Conservation (phyloP, 257 asterid genomes). For the Jaltomata sinuosa region DNA sequence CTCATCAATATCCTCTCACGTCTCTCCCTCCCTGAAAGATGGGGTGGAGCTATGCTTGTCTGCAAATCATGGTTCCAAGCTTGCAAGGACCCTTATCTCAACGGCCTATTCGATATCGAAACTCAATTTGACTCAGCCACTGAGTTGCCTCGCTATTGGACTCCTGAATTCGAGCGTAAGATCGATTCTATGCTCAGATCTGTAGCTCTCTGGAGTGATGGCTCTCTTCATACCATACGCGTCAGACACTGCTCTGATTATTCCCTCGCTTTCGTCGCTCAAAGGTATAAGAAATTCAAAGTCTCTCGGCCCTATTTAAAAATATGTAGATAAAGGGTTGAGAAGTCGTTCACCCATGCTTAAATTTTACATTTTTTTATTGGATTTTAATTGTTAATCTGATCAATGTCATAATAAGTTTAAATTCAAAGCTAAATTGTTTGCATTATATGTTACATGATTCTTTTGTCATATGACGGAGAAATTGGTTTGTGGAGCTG, state of each 20-base stretch:
- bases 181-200: slow-evolving; percentile 64
- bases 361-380: too few relatives aligned
- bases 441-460: too few relatives aligned
- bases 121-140: slow-evolving; percentile 28
- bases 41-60: slow-evolving; percentile 51
- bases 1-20: slow-evolving; percentile 70
- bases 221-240: slow-evolving; percentile 47
- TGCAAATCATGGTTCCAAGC: slow-evolving; percentile 73
- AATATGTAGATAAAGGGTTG: too few relatives aligned
- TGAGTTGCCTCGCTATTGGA: slow-evolving; percentile 66
- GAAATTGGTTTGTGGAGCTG: too few relatives aligned
- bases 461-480: too few relatives aligned
- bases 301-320: too few relatives aligned
- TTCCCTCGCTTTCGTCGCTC: slow-evolving; percentile 54
- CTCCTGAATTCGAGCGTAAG: slow-evolving; percentile 52
- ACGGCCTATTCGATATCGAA: slow-evolving; percentile 56
- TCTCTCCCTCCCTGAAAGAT: slow-evolving; percentile 53
- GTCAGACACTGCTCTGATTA: slow-evolving; percentile 77
- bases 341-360: too few relatives aligned
- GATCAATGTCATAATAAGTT: too few relatives aligned
- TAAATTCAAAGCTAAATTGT: too few relatives aligned
- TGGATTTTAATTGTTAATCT: too few relatives aligned
- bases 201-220: slow-evolving; percentile 55
- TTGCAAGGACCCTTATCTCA: slow-evolving; percentile 63
- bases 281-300: slow-evolving; percentile 25